A percentile compares a stretch with the other conserved stretches of the same genome.
phyloP scores from a whole-genome alignment of 2,329 filamentous ascomycete genomes.

The Coniochaeta sp. region DNA sequence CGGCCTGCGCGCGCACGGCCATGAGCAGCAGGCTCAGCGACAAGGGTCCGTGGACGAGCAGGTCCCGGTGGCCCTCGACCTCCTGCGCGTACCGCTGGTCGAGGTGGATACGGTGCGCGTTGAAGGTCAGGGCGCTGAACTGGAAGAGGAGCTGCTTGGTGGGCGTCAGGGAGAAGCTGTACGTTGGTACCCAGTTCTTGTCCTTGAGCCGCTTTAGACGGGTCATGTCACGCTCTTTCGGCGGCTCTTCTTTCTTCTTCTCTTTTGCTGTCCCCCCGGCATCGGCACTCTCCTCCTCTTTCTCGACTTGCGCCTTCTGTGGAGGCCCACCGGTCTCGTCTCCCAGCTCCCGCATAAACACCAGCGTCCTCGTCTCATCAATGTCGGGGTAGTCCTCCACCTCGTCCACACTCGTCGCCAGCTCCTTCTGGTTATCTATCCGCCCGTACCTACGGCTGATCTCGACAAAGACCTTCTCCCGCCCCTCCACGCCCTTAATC shows the following conservation, averaged over 20 bases:
- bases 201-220: slow-evolving; percentile 4
- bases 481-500: slow-evolving; percentile 18
- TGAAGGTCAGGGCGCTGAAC: slow-evolving; percentile 86
- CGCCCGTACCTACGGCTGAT: slow-evolving; percentile 38
- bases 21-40: slow-evolving; percentile 70
- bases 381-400: slow-evolving; percentile 21
- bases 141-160: slow-evolving; percentile 72
- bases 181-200: slow-evolving; percentile 20
- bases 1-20: slow-evolving; percentile 47
- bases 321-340: slow-evolving; percentile 7
- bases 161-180: slow-evolving; percentile 51
- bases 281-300: not conserved
- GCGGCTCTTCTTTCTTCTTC: not conserved
- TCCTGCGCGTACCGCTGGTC: slow-evolving; percentile 63
- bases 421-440: slow-evolving; percentile 10
- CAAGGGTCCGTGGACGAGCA: slow-evolving; percentile 84
- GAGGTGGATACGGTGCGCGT: slow-evolving; percentile 86
- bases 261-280: not conserved
- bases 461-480: slow-evolving; percentile 45
- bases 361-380: slow-evolving; percentile 41
- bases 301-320: too few relatives aligned
- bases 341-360: slow-evolving; percentile 39
- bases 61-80: slow-evolving; percentile 65
- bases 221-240: not conserved
- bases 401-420: not conserved